Base-by-base conservation (phyloP, 202 grass and related monocot genomes). In the Musa balbisiana region DNA sequence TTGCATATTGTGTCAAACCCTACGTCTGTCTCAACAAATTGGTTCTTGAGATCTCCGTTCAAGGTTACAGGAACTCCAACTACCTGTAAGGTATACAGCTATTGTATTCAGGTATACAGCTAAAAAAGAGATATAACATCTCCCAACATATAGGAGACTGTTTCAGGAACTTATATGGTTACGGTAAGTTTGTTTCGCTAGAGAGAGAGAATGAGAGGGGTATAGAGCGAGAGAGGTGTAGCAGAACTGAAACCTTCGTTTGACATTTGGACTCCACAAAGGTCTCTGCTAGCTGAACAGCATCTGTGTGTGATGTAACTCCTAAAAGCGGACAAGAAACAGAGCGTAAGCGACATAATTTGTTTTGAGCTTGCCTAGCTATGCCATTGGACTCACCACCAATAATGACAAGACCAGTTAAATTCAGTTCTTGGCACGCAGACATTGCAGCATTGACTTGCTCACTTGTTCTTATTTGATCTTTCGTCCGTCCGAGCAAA, bases 1-100 rank as follows among this genome's bases (percentile, higher is more conserved):
- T 98, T 98, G 82, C 91, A 94, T 71, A 98, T 98, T 80, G 94
- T 98, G 76, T 98, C 94, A 58, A 94, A 98, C 62, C 94, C 94
- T 78, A 98, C 94, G 71, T 92, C 94, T 62, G 77, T 81, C 85
- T 98, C 94, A 75, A 98, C 94, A 89, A 94, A 98, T 53, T 98
- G 94, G 81, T 92, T 98, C 86, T 94, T 98, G 83, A 98, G 88
- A 78, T 98, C 94, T 25, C 94, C 94, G 68, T 98, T 98, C 75
- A 98, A 92, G 53, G 94, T 98, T 79, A 98, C 94, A 92, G 94
- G 94, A 80, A 98, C 91, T 85, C 94, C 94, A 56, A 98, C 85
- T 65, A 98, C 88, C 94, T 98, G 80, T 77, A 75, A 75, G 0
- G 43, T 60, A 52, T 78, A 80, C 53, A n/a, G 33, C 70, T 58